Conservation (phyloP, 2,329 filamentous ascomycete genomes). For the Aspergillus udagawae region DNA sequence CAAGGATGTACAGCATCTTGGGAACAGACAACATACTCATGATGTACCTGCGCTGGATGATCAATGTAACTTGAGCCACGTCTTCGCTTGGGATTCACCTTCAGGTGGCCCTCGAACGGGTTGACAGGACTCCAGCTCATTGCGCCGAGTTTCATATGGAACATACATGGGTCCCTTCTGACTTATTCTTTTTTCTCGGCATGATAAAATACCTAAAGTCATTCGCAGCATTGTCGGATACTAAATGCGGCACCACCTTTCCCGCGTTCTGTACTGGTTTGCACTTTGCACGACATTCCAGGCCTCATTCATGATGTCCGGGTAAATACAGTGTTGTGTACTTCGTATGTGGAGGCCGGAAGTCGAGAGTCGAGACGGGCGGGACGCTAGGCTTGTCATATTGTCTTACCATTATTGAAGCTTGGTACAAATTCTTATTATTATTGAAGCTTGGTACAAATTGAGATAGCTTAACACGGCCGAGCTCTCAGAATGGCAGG, state of each 20-base stretch:
- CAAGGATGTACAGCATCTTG: background rate
- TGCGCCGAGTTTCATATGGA: conserved; percentile 26
- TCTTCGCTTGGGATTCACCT: background rate
- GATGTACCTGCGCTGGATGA: background rate
- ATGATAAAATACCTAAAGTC: conserved; percentile 23
- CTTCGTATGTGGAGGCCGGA: no score
- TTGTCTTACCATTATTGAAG: background rate
- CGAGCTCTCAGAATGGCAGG: no score
- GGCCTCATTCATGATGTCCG: no score
- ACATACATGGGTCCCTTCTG: conserved; percentile 33
- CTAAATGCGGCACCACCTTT: no score
- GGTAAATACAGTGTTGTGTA: no score
- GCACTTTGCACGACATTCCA: no score
- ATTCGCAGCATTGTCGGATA: no score
- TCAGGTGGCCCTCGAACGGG: background rate
- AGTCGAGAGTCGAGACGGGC: no score
- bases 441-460: background rate
- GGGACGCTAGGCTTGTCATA: no score
- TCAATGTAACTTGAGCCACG: background rate
- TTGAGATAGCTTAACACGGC: background rate
- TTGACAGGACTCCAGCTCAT: conserved; percentile 13
- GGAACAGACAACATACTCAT: background rate
- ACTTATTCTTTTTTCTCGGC: conserved; percentile 30
- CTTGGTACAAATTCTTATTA: background rate
- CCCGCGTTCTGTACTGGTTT: no score